These are phyloP conservation scores for Leccinum obscurum DNA, from an alignment of 768 basidiomycete genomes.

Conservation along the genomic window DNA sequence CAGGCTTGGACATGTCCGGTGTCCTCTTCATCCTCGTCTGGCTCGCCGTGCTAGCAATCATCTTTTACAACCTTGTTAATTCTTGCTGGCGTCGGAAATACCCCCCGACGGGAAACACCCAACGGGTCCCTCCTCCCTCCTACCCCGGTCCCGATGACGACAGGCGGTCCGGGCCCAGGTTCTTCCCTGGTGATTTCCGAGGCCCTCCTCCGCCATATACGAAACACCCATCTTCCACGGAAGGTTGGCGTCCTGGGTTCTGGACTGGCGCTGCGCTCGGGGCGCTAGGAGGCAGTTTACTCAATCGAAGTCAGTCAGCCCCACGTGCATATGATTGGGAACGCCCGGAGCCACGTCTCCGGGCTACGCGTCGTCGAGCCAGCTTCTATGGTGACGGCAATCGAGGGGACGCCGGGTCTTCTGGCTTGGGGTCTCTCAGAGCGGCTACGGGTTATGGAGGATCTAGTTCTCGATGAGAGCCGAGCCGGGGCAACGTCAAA, in stretches of 20 bases:
- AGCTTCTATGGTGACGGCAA: slow-evolving; percentile 39
- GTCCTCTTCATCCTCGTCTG: slow-evolving; percentile 59
- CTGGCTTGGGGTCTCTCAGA: slow-evolving; percentile 69
- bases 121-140: slow-evolving; percentile 25
- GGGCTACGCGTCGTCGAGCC: slow-evolving; percentile 26
- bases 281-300: slow-evolving; percentile 60
- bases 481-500: background rate
- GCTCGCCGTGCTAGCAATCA: slow-evolving; percentile 49
- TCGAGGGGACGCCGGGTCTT: slow-evolving; percentile 63
- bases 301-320: slow-evolving; percentile 41
- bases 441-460: slow-evolving; percentile 80
- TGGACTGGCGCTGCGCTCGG: slow-evolving; percentile 83
- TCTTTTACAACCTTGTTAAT: slow-evolving; percentile 58
- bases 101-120: slow-evolving; percentile 34
- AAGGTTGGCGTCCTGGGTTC: slow-evolving; percentile 70
- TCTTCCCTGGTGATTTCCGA: slow-evolving; percentile 54
- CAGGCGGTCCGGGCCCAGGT: slow-evolving; percentile 36
- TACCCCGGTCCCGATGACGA: slow-evolving; percentile 30
- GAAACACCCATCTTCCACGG: slow-evolving; percentile 31
- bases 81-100: slow-evolving; percentile 47
- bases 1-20: slow-evolving; percentile 49
- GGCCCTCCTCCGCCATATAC: slow-evolving; percentile 62
- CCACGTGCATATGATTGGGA: slow-evolving; percentile 60
- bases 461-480: slow-evolving; percentile 60
- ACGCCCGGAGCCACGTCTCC: slow-evolving; percentile 37